These are phyloP conservation scores for Tympanopsis confertula DNA, from an alignment of 2,329 filamentous ascomycete species.

Conservation along the genomic window DNA sequence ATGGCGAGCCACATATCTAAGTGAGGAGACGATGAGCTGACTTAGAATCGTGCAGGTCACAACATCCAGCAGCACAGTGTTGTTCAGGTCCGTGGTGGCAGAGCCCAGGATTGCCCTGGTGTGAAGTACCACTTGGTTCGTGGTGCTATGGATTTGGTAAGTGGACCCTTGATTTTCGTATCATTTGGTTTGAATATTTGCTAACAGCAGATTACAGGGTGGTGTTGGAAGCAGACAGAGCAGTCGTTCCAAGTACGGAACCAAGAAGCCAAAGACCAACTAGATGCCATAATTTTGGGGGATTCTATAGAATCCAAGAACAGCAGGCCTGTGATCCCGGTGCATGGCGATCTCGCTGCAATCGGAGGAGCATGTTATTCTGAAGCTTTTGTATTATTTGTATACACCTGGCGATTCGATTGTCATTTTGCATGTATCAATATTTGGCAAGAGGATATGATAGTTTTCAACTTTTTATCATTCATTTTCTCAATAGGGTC, in stretches of 20 bases:
- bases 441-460: no score
- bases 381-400: no score
- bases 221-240: constrained; percentile 78
- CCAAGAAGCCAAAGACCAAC: constrained; percentile 92
- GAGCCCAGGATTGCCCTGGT: constrained; percentile 94
- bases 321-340: no score
- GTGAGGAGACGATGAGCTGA: no score
- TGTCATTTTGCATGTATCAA: no score
- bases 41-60: constrained; percentile 59
- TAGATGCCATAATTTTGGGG: not conserved
- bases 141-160: constrained; percentile 83
- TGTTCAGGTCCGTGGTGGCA: constrained; percentile 84
- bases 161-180: constrained; percentile 21
- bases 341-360: no score
- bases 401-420: no score
- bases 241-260: constrained; percentile 90
- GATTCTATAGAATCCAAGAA: no score
- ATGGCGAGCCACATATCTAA: no score
- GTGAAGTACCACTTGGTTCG: constrained; percentile 90
- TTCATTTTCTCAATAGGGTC: no score
- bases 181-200: not conserved
- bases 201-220: constrained; percentile 40
- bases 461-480: no score
- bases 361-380: no score
- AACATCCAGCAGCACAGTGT: constrained; percentile 99